Evolutionary conservation across 73 alveolate genomes (phyloP).

Genomic region (Paramecium primaurelia): DNA sequence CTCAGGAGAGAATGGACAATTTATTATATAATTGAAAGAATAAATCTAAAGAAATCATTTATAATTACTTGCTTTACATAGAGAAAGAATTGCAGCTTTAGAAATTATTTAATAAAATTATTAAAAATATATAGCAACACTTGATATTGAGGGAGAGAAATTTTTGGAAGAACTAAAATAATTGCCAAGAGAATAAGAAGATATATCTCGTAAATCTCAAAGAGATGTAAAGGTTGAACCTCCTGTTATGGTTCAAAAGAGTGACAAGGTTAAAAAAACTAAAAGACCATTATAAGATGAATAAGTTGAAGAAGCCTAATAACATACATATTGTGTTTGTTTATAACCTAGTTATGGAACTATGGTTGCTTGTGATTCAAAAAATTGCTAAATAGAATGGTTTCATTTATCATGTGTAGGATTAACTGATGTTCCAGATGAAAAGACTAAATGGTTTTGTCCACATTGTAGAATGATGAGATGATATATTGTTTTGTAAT

Average conservation of each 20-base stretch:
- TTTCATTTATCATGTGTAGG: slow-evolving; percentile 1
- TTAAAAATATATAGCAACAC: not conserved
- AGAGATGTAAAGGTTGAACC: not conserved
- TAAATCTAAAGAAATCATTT: not conserved
- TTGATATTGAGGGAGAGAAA: not conserved
- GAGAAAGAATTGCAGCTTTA: not conserved
- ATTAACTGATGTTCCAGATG: slow-evolving; percentile 5
- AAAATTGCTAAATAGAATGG: not conserved
- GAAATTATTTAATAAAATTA: not conserved
- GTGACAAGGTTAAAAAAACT: not conserved
- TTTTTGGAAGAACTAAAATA: not conserved
- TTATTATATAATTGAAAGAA: not conserved
- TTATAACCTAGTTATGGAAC: not conserved
- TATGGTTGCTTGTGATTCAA: slow-evolving; percentile 21
- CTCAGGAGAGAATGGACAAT: not conserved
- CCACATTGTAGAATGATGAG: not conserved
- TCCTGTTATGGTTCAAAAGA: not conserved
- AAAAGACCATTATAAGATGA: not conserved
- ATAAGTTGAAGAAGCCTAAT: not conserved
- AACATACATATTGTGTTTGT: not conserved
- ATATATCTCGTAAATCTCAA: not conserved
- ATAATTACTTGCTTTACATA: not conserved
- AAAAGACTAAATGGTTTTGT: slow-evolving; percentile 20
- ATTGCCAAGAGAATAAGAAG: slow-evolving; percentile 22
- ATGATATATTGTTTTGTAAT: not conserved